Conservation (phyloP, 768 basidiomycete species). For the Hypsizygus marmoreus region DNA sequence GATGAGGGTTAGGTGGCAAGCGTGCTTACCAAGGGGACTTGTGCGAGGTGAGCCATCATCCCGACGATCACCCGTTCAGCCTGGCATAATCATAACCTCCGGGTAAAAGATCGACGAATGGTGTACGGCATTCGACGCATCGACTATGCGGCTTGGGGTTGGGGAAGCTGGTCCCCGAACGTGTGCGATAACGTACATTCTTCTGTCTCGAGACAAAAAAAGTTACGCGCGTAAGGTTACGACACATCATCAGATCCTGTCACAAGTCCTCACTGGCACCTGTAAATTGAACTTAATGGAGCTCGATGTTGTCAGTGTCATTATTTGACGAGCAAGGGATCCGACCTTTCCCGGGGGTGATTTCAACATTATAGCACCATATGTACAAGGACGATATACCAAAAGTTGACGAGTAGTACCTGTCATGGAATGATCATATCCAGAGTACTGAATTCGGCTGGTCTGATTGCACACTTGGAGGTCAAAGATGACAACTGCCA, state of each 20-base stretch:
- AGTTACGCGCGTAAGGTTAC: conserved; percentile 1
- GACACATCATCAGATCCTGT: conserved; percentile 17
- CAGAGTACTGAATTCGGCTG: too few species aligned
- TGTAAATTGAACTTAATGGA: not conserved
- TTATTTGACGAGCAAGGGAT: conserved; percentile 5
- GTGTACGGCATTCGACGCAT: not conserved
- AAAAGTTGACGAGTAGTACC: too few species aligned
- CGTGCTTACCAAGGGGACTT: too few species aligned
- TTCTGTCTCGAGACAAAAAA: not conserved
- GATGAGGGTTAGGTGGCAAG: too few species aligned
- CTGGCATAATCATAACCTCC: not conserved
- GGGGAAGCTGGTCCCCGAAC: not conserved
- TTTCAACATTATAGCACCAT: not conserved
- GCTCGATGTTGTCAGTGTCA: conserved; percentile 2
- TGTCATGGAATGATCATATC: too few species aligned
- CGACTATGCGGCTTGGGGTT: not conserved
- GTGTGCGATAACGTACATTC: not conserved
- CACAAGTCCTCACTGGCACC: not conserved
- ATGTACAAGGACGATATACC: too few species aligned
- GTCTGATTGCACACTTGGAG: too few species aligned
- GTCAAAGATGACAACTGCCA: too few species aligned
- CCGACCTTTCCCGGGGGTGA: conserved; percentile 5
- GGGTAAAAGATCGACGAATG: conserved; percentile 9
- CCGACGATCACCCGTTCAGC: conserved; percentile 7
- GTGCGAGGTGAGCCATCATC: too few species aligned